These are phyloP conservation scores for Cystobasidium slooffiae DNA, from an alignment of 1,284 basidiomycete species.

Conservation along the genomic window DNA sequence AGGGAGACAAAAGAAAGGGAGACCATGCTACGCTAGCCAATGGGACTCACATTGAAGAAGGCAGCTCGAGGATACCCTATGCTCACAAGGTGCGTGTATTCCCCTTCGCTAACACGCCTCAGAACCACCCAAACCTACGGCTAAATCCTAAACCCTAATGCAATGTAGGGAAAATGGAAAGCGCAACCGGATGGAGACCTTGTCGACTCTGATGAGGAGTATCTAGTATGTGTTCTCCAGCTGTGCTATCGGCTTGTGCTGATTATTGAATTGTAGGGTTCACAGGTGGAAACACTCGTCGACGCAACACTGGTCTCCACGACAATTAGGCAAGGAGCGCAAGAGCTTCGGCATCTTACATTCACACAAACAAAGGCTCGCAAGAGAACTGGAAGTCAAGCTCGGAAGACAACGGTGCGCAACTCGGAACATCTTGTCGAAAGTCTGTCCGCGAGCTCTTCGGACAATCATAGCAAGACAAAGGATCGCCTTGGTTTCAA, in stretches of 20 bases:
- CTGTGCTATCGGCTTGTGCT: background rate
- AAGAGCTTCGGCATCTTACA: background rate
- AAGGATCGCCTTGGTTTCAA: too few relatives aligned
- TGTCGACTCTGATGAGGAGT: slow-evolving; percentile 5
- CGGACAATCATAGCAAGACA: too few relatives aligned
- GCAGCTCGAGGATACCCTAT: background rate
- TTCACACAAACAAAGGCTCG: background rate
- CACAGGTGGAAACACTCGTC: background rate
- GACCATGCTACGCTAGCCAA: too few relatives aligned
- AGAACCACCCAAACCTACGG: background rate
- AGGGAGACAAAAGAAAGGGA: too few relatives aligned
- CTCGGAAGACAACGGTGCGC: background rate
- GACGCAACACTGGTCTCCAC: background rate
- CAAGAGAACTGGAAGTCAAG: background rate
- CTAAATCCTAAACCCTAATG: slow-evolving; percentile 33
- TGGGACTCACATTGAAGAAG: background rate
- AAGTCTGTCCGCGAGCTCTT: background rate
- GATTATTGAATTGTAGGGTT: background rate
- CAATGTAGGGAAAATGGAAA: slow-evolving; percentile 18
- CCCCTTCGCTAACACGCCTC: background rate
- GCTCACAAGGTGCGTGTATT: slow-evolving; percentile 16
- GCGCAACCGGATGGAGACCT: background rate
- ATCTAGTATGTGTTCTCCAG: background rate
- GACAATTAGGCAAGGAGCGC: background rate
- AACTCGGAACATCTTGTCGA: background rate